phyloP scores from a whole-genome alignment of 2,329 filamentous ascomycete genomes.

The Aurifilum marmelostoma region DNA sequence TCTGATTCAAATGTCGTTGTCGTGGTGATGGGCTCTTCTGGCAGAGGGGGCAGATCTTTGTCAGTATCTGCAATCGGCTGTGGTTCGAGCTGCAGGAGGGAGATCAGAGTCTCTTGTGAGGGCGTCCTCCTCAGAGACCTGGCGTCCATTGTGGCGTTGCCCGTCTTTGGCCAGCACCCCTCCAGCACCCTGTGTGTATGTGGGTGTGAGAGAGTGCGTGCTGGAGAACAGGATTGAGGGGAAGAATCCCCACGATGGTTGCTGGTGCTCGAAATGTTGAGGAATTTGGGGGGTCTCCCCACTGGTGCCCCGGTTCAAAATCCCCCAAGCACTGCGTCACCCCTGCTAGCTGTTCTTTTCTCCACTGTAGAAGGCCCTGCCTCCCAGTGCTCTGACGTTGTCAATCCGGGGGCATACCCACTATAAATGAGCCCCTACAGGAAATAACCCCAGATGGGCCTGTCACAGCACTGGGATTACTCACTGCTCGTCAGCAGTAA shows the following conservation, averaged over 20 bases:
- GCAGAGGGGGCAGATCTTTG: constrained; percentile 48
- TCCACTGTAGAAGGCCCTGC: constrained; percentile 2
- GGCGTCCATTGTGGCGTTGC: constrained; percentile 38
- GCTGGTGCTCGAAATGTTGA: constrained; percentile 11
- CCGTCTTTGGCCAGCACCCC: constrained; percentile 25
- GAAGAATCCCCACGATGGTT: not conserved
- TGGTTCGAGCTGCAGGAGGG: constrained; percentile 79
- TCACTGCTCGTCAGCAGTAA: not conserved
- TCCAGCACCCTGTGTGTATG: constrained; percentile 29
- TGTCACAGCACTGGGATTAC: constrained; percentile 20
- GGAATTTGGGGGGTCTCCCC: constrained; percentile 4
- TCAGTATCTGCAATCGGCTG: constrained; percentile 68
- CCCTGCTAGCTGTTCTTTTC: not conserved
- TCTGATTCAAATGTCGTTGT: not conserved
- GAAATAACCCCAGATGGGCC: constrained; percentile 10
- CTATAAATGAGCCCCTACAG: constrained; percentile 6
- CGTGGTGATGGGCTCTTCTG: constrained; percentile 36
- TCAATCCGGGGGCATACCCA: constrained; percentile 21
- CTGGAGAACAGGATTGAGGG: not conserved
- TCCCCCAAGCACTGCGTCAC: not conserved
- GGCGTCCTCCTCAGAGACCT: constrained; percentile 44
- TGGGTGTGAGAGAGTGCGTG: not conserved
- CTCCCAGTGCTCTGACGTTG: constrained; percentile 17
- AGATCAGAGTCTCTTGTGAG: constrained; percentile 61
- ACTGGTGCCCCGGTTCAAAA: no score